These are phyloP conservation scores for Coemansia sp. DNA, from an alignment of 192 early-diverging fungal species.

Conservation along the genomic window DNA sequence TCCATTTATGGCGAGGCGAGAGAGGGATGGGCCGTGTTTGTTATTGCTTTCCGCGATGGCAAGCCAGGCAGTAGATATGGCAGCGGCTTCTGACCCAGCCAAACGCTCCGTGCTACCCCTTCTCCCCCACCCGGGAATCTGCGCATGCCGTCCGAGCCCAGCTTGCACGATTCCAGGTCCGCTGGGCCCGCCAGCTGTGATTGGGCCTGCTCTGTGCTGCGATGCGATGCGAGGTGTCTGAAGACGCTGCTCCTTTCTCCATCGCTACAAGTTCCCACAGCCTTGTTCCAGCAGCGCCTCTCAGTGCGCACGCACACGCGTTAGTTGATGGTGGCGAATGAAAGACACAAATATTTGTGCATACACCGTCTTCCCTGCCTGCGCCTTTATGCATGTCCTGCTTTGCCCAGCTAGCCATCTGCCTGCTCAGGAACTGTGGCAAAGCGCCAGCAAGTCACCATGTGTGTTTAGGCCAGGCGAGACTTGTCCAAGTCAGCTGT, in stretches of 20 bases:
- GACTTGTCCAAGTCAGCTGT: too few relatives aligned
- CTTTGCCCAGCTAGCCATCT: background rate
- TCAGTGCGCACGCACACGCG: constrained; percentile 9
- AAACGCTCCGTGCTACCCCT: background rate
- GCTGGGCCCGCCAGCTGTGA: constrained; percentile 1
- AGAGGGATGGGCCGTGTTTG: constrained; percentile 9
- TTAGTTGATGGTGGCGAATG: background rate
- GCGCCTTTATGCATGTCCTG: constrained; percentile 12
- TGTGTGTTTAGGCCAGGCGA: too few relatives aligned
- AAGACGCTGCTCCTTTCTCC: background rate
- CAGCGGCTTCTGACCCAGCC: background rate
- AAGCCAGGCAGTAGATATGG: background rate
- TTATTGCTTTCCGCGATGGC: constrained; percentile 18
- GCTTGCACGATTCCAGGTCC: constrained; percentile 5
- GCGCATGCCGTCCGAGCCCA: background rate
- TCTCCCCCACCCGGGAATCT: background rate
- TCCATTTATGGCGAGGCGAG: constrained; percentile 20
- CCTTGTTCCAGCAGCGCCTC: constrained; percentile 6
- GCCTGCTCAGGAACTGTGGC: background rate
- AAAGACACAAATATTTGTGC: constrained; percentile 5
- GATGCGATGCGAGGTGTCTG: background rate
- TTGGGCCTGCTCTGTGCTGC: background rate
- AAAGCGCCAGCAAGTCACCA: background rate
- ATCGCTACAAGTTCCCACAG: constrained; percentile 3
- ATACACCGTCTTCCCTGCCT: background rate